phyloP scores from a whole-genome alignment of 352 stramenopile species.

The Phytophthora quininea region DNA sequence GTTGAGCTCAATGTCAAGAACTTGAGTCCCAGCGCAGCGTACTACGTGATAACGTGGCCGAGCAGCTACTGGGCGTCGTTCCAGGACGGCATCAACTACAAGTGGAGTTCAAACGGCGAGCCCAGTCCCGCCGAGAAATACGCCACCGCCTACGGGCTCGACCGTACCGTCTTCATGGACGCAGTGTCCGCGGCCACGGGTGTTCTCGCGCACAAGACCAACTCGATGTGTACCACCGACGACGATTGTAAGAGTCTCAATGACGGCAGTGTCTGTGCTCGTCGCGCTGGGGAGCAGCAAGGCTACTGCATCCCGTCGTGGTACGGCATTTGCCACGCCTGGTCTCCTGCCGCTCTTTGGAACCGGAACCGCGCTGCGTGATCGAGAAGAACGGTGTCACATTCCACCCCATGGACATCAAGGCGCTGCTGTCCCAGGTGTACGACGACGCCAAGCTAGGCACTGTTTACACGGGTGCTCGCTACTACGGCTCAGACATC shows the following conservation, averaged over 20 bases:
- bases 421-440: constrained; percentile 37
- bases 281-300: constrained; percentile 20
- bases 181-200: constrained; percentile 26
- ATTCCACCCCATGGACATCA: constrained; percentile 46
- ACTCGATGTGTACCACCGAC: constrained; percentile 25
- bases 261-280: constrained; percentile 26
- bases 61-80: constrained; percentile 71
- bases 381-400: constrained; percentile 38
- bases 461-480: constrained; percentile 38
- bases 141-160: constrained; percentile 32
- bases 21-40: constrained; percentile 22
- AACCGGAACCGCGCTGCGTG: constrained; percentile 36
- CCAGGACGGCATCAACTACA: constrained; percentile 29
- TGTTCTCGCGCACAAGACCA: constrained; percentile 19
- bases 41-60: constrained; percentile 46
- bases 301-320: constrained; percentile 43
- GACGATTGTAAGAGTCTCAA: constrained; percentile 16
- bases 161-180: constrained; percentile 34
- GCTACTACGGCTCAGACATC: constrained; percentile 28
- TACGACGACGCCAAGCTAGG: constrained; percentile 30
- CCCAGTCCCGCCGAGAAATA: constrained; percentile 38
- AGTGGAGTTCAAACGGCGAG: neutral
- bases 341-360: constrained; percentile 34
- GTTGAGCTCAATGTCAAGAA: constrained; percentile 41
- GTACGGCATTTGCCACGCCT: constrained; percentile 47